phyloP scores from a whole-genome alignment of 2,329 filamentous ascomycete species.

The Alternaria infectoria region DNA sequence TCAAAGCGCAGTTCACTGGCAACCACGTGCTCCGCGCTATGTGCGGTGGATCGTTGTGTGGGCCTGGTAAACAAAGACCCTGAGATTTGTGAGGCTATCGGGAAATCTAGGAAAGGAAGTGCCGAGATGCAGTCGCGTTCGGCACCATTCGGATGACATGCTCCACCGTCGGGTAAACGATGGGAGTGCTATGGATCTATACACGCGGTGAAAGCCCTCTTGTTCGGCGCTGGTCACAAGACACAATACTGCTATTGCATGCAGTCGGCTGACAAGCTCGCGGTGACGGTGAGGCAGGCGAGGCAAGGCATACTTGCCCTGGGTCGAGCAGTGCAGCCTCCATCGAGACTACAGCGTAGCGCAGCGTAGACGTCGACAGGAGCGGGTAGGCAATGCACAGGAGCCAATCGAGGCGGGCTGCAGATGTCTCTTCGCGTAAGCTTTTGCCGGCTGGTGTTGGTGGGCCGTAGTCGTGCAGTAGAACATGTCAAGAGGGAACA shows the following conservation, averaged over 20 bases:
- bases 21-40: slow-evolving; percentile 25
- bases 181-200: background rate
- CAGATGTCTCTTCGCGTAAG: slow-evolving; percentile 11
- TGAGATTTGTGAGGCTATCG: slow-evolving; percentile 26
- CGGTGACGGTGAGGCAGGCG: background rate
- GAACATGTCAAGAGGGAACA: slow-evolving; percentile 18
- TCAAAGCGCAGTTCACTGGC: slow-evolving; percentile 15
- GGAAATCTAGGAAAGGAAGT: slow-evolving; percentile 31
- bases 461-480: slow-evolving; percentile 15
- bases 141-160: slow-evolving; percentile 20
- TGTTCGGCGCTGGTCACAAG: background rate
- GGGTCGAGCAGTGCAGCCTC: background rate
- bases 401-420: slow-evolving; percentile 16
- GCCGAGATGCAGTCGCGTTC: slow-evolving; percentile 10
- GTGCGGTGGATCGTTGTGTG: slow-evolving; percentile 27
- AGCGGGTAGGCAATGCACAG: background rate
- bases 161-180: slow-evolving; percentile 21
- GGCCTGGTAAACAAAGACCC: slow-evolving; percentile 25
- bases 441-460: slow-evolving; percentile 14
- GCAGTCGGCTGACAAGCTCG: slow-evolving; percentile 5
- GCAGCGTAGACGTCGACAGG: background rate
- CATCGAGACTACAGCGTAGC: background rate
- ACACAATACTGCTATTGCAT: background rate
- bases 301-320: slow-evolving; percentile 8
- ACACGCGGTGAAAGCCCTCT: background rate